Percentiles rank a stretch among this genome's conserved stretches.
phyloP scores from a whole-genome alignment of 345 rosid species.

The Eucalyptus decipiens region DNA sequence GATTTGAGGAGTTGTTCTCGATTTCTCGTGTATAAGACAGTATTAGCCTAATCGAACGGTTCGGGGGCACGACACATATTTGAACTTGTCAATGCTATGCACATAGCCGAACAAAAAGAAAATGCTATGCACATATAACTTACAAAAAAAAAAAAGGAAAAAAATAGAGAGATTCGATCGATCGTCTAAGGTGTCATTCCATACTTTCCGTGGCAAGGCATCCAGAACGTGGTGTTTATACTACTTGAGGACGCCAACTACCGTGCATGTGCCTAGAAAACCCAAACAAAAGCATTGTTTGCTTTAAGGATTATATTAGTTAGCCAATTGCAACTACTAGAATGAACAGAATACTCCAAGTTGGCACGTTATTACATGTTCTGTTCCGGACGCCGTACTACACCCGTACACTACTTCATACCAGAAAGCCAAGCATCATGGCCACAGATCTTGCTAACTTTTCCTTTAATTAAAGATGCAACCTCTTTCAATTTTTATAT shows the following conservation, averaged over 20 bases:
- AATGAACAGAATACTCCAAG: not conserved
- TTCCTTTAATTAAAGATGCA: not conserved
- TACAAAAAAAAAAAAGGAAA: not conserved
- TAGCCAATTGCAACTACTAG: not conserved
- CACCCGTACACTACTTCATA: not conserved
- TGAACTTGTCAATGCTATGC: not conserved
- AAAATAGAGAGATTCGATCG: not conserved
- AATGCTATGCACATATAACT: not conserved
- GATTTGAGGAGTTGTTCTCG: not conserved
- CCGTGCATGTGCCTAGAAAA: not conserved
- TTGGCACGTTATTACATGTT: not conserved
- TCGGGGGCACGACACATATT: not conserved
- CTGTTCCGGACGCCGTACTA: not conserved
- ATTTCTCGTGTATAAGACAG: not conserved
- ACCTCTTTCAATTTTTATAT: not conserved
- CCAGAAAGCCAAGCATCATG: not conserved
- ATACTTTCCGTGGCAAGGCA: not conserved
- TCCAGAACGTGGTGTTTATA: not conserved
- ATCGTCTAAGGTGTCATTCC: not conserved
- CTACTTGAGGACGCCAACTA: not conserved
- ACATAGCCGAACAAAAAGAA: not conserved
- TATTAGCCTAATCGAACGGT: not conserved
- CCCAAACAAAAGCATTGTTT: not conserved
- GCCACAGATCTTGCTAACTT: not conserved
- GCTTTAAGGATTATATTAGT: not conserved